Base-by-base conservation (phyloP, 257 asterid genomes). In the Apocynum venetum region DNA sequence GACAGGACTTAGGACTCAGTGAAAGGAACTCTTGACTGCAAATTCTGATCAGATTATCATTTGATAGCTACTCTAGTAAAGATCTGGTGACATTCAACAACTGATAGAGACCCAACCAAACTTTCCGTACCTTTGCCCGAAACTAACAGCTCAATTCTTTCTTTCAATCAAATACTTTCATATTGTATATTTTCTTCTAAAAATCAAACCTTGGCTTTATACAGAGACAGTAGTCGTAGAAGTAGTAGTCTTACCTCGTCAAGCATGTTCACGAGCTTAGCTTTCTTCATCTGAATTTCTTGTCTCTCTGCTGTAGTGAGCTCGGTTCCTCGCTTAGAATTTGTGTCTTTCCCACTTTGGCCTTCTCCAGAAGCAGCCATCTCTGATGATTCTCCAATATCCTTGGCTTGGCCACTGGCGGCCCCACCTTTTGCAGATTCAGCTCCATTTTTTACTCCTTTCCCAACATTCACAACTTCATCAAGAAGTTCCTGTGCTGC, bases 221-320 rank as follows among this genome's bases (percentile, higher is more conserved):
- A 41, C 1, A 56, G 35, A 38, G 31, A 59, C 56, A 51, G 17
- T 51, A 51, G 55, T 51, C 55, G 9, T 51, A 55, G 1, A 14
- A 15, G 13, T 31, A 10, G 77, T 57, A 52, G n/a, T 70, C 73
- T 78, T 86, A 95, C 99, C 98, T 95, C 99, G 80, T 95, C 97
- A 66, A 95, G 99, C 98, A 95, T 93, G 93, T 93, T 93, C 17
- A 95, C 93, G 11, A 95, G 97, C 73, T 95, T 95, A 0, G 97
- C 96, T 80, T 93, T 95, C 89, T 93, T 95, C 98, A 95, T 90
- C 88, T 93, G 98, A 84, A 93, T 90, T 87, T 95, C 99, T 41
- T 93, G 99, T 77, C 93, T 90, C 76, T 95, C 99, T 0, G 89
- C 93, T 3, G 98, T 91, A 4, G 83, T 87, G 49, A 90, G 91